These are phyloP conservation scores for Sporisorium reilianum DNA, from an alignment of 1,284 basidiomycete genomes.

Conservation along the genomic window DNA sequence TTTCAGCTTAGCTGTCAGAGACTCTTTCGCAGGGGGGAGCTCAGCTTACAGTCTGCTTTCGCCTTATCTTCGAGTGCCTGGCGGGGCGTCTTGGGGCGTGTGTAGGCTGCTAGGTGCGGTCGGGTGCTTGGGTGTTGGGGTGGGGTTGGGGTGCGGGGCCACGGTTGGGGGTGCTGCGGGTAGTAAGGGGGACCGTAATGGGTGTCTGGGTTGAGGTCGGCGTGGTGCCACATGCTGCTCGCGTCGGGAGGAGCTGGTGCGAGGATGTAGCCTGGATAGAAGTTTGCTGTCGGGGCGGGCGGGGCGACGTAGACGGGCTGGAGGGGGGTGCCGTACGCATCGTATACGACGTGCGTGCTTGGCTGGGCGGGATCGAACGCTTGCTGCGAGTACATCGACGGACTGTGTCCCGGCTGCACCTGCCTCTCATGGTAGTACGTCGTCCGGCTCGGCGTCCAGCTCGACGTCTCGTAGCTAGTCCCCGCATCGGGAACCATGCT, in stretches of 20 bases:
- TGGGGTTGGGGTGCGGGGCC: background rate
- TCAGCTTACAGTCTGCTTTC: slow-evolving; percentile 30
- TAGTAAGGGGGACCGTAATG: no score
- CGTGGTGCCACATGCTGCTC: no score
- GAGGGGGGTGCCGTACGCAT: slow-evolving; percentile 5
- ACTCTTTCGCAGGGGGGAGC: no score
- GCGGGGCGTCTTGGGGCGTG: slow-evolving; percentile 10
- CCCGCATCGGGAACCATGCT: slow-evolving; percentile 29
- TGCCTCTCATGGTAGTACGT: background rate
- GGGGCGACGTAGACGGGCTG: slow-evolving; percentile 5
- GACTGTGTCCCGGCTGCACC: background rate
- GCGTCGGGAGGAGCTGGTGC: no score
- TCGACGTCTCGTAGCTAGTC: slow-evolving; percentile 24
- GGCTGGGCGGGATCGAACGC: background rate
- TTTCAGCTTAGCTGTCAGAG: background rate
- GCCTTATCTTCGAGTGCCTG: slow-evolving; percentile 20
- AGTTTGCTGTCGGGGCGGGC: background rate
- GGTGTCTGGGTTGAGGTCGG: no score
- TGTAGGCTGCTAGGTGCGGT: background rate
- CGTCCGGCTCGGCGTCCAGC: slow-evolving; percentile 16
- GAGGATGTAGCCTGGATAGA: slow-evolving; percentile 4
- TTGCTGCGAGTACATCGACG: background rate
- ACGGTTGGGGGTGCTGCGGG: background rate
- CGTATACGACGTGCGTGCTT: background rate
- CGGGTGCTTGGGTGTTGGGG: background rate